Base-by-base conservation (phyloP, 768 basidiomycete genomes). In the Lactarius hatsudake region DNA sequence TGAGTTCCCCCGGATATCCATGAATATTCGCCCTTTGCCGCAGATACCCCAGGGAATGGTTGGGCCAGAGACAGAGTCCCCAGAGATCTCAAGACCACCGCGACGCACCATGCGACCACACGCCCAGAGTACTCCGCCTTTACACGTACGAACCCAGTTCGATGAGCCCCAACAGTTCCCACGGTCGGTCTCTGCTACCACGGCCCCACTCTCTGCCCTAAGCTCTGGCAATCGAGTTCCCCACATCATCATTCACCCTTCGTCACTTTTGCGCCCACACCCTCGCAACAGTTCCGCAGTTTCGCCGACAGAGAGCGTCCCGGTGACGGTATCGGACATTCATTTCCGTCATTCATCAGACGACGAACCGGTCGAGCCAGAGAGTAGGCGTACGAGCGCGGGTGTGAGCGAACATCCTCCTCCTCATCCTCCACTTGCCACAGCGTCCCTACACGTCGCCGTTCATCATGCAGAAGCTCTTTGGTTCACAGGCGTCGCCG, bases 301-400 rank as follows among this genome's bases (percentile, higher is more conserved):
- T 13, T 78, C 77, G 4, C 77, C 77, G 23, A 77, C 77, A 1
- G 77, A 78, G 43, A 77, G 76, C 36, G 69, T 78, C 59, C 76
- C 77, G 0, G 66, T 75, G 60, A 75, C 76, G 26, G 74, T 78
- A 48, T 77, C 76, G 13, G 77, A 78, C 65, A 77, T 78, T 59
- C 75, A 77, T 70, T 78, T 78, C 74, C 74, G 77, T 45, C 75
- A 77, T 66, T 71, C 73, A 9, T 73, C 75, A 28, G 76, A 76
- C 18, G 72, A 72, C 6, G 66, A 69, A 6, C 72, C 62, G 8
- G 66, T 61, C 26, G 62, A 67, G 4, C 51, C 69, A 15, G 75
- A 72, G 28, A 73, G 74, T 54, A 72, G 73, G 48, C 68, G 73
- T 17, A 65, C 64, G 17, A 72, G 74, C 36, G 65, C 70, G 62